Base-by-base conservation (phyloP, 352 stramenopile species). In the Nothophytophthora sp. region DNA sequence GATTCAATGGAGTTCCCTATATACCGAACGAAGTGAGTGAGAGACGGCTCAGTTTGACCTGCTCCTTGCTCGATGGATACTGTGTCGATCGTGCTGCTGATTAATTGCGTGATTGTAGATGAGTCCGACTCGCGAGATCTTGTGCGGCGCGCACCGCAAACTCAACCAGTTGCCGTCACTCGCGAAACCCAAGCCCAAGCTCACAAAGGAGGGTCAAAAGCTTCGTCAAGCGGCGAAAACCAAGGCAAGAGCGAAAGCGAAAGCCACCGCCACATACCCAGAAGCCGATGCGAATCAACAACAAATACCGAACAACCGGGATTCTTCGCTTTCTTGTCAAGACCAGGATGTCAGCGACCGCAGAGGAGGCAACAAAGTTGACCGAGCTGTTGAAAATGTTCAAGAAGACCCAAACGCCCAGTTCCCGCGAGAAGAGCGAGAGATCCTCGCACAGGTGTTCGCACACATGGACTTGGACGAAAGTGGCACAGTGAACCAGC, bases 1-100 rank as follows among this genome's bases (percentile, higher is more conserved):
- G 77, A 29, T 86, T 85, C 55, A 88, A 88, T 23, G 70, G 70
- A 22, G 50, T 88, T 24, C 72, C 77, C n/a, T 88, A 80, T 50
- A 74, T 55, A 28, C 58, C 67, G 22, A 86, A 73, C 40, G 63
- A 86, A 43, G 70, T 88, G n/a, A 44, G 38, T n/a, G n/a, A n/a
- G n/a, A n/a, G n/a, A n/a, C n/a, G n/a, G n/a, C n/a, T n/a, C n/a
- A n/a, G n/a, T 5, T 38, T 23, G 22, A 39, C n/a, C 23, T 7
- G 11, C 34, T 24, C 11, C 7, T 40, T 40, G 16, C n/a, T 35
- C 9, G 4, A 15, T 3, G 13, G 29, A 35, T 24, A 5, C 7
- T 28, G 19, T 9, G 23, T 29, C 3, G 19, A 6, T 43, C 3
- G 7, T 15, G 13, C 11, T 8, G 16, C 33, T 58, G 44, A 48